phyloP scores from a whole-genome alignment of 371 early-diverging fungal genomes.

The Saksenaea oblongispora region DNA sequence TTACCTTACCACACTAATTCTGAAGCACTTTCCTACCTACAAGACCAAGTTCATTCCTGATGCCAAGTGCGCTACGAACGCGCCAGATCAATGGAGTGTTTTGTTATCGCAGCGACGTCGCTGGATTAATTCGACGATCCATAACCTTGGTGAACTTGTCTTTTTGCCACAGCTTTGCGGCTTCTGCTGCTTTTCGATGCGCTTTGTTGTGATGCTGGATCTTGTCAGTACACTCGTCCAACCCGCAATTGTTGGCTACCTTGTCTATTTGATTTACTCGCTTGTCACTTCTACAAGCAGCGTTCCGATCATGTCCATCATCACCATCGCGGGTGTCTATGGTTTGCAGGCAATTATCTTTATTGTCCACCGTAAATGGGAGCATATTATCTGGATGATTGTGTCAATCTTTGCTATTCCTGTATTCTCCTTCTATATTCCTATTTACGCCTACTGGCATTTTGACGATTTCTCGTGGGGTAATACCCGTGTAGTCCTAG shows the following conservation, averaged over 20 bases:
- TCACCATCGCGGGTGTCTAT: constrained; percentile 73
- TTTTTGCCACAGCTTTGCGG: constrained; percentile 84
- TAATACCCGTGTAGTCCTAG: constrained; percentile 87
- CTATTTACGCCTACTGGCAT: constrained; percentile 91
- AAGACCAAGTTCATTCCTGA: constrained; percentile 90
- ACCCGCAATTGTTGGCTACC: constrained; percentile 82
- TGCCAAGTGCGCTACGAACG: constrained; percentile 92
- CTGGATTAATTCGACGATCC: constrained; percentile 95
- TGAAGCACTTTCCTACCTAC: constrained; percentile 93
- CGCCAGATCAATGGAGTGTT: constrained; percentile 90
- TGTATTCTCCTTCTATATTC: constrained; percentile 75
- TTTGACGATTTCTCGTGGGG: constrained; percentile 98
- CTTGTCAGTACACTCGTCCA: constrained; percentile 82
- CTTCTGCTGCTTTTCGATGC: constrained; percentile 93
- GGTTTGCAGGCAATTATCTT: constrained; percentile 84
- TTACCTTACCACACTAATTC: constrained; percentile 92
- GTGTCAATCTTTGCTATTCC: constrained; percentile 85
- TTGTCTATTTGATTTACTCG: constrained; percentile 65
- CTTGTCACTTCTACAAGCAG: constrained; percentile 29
- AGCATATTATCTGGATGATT: constrained; percentile 95
- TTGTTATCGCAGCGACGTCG: constrained; percentile 91
- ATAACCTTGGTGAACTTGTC: constrained; percentile 87
- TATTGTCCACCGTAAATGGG: constrained; percentile 79
- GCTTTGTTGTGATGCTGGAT: constrained; percentile 88
- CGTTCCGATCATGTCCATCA: constrained; percentile 57